Evolutionary conservation across 306 rosid species (phyloP).

Genomic region (Trifolium subterraneum): DNA sequence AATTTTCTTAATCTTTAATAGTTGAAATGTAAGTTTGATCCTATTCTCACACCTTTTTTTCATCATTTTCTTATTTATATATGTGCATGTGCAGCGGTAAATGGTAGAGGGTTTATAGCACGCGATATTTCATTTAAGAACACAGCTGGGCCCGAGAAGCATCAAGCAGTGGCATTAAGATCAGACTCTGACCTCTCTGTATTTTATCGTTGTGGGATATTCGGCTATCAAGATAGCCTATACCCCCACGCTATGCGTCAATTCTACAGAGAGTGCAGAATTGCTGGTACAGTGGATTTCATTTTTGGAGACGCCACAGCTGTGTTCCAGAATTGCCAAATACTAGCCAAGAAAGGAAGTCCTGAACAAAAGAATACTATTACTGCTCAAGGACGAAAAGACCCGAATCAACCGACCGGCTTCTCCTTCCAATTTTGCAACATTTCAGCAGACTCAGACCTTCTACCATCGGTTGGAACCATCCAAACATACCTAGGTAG

Average conservation of each 20-base stretch:
- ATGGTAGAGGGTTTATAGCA: constrained; percentile 86
- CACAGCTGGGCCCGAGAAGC: constrained; percentile 83
- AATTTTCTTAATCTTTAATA: background rate
- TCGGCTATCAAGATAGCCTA: constrained; percentile 80
- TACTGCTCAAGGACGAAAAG: constrained; percentile 90
- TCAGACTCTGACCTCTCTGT: constrained; percentile 85
- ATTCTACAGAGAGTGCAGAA: constrained; percentile 76
- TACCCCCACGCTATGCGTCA: constrained; percentile 96
- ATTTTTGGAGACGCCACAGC: constrained; percentile 81
- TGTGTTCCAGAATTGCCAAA: constrained; percentile 69
- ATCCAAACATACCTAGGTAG: constrained; percentile 69
- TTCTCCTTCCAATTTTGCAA: constrained; percentile 86
- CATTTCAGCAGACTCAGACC: constrained; percentile 67
- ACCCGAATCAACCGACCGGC: constrained; percentile 73
- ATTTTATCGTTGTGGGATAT: constrained; percentile 63
- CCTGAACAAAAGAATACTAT: constrained; percentile 79
- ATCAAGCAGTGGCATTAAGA: constrained; percentile 92
- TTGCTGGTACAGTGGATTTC: constrained; percentile 85
- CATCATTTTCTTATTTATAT: background rate
- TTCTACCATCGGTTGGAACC: constrained; percentile 42
- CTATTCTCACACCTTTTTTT: background rate
- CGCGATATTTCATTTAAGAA: constrained; percentile 76
- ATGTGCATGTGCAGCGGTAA: constrained; percentile 63
- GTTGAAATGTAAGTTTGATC: background rate
- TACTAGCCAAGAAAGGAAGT: constrained; percentile 61